phyloP scores from a whole-genome alignment of 331 rosid species.

The Quercus phellos region DNA sequence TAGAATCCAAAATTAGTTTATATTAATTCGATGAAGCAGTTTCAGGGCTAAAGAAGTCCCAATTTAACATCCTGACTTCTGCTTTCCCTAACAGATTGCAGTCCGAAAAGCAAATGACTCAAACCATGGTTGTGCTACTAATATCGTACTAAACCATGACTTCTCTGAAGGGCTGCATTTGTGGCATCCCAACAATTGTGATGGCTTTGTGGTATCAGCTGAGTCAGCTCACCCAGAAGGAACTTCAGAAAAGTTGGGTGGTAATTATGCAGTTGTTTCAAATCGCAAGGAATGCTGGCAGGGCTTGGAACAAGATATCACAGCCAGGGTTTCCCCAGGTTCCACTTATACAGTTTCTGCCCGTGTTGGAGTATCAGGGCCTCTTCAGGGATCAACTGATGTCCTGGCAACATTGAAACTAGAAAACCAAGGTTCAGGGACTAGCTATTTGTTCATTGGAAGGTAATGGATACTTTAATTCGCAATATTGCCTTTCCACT shows the following conservation, averaged over 20 bases:
- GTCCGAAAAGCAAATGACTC: conserved; percentile 21
- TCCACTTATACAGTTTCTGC: conserved; percentile 61
- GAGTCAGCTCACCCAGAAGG: conserved; percentile 35
- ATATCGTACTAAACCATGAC: conserved; percentile 70
- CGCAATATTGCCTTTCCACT: conserved; percentile 13
- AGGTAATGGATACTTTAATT: conserved; percentile 41
- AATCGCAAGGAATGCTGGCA: conserved; percentile 86
- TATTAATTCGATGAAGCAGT: neutral
- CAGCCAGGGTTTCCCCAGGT: conserved; percentile 44
- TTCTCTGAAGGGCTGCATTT: conserved; percentile 67
- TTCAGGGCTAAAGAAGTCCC: conserved; percentile 13
- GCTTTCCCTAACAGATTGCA: conserved; percentile 35
- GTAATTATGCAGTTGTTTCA: conserved; percentile 57
- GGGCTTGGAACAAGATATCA: conserved; percentile 91
- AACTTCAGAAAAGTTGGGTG: conserved; percentile 11
- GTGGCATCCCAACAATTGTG: conserved; percentile 74
- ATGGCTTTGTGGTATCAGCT: conserved; percentile 53
- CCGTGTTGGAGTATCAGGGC: conserved; percentile 70
- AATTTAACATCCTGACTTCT: neutral
- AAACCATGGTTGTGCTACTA: conserved; percentile 27
- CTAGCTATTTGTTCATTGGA: conserved; percentile 63
- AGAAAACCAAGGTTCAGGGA: conserved; percentile 50
- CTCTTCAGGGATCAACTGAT: conserved; percentile 50
- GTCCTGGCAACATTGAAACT: conserved; percentile 80
- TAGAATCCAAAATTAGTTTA: neutral